phyloP scores from a whole-genome alignment of 1,139 yeast species.

The Kluyveromyces marxianus region DNA sequence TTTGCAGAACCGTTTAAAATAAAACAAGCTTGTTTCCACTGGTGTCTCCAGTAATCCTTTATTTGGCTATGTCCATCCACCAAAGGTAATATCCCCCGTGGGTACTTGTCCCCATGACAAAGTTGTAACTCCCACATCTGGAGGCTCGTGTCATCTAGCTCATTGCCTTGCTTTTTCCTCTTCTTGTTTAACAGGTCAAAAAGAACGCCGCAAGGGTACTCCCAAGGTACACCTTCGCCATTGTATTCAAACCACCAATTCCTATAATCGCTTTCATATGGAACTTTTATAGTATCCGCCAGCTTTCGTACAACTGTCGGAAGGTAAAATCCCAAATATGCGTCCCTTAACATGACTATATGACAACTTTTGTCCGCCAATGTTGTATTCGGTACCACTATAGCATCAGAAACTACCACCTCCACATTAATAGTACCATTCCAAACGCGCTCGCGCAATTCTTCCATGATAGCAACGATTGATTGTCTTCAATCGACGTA shows the following conservation, averaged over 20 bases:
- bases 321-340: slow-evolving; percentile 51
- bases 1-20: slow-evolving; percentile 68
- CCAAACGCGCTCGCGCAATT: slow-evolving; percentile 42
- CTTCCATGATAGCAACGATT: slow-evolving; percentile 16
- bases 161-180: background rate
- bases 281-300: slow-evolving; percentile 32
- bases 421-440: slow-evolving; percentile 46
- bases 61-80: slow-evolving; percentile 31
- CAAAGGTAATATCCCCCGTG: slow-evolving; percentile 48
- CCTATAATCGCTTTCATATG: slow-evolving; percentile 29
- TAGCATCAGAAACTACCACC: slow-evolving; percentile 14
- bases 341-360: slow-evolving; percentile 36
- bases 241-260: slow-evolving; percentile 66
- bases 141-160: slow-evolving; percentile 10
- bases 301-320: slow-evolving; percentile 40
- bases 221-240: slow-evolving; percentile 64
- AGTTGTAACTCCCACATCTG: slow-evolving; percentile 47
- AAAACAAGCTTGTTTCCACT: slow-evolving; percentile 70
- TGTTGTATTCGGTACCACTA: slow-evolving; percentile 14
- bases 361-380: slow-evolving; percentile 9
- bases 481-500: no score
- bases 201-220: slow-evolving; percentile 67
- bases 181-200: slow-evolving; percentile 43
- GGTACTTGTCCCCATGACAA: slow-evolving; percentile 39
- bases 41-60: slow-evolving; percentile 59